Conservation (phyloP, 192 early-diverging fungal genomes). For the Podila epigama region DNA sequence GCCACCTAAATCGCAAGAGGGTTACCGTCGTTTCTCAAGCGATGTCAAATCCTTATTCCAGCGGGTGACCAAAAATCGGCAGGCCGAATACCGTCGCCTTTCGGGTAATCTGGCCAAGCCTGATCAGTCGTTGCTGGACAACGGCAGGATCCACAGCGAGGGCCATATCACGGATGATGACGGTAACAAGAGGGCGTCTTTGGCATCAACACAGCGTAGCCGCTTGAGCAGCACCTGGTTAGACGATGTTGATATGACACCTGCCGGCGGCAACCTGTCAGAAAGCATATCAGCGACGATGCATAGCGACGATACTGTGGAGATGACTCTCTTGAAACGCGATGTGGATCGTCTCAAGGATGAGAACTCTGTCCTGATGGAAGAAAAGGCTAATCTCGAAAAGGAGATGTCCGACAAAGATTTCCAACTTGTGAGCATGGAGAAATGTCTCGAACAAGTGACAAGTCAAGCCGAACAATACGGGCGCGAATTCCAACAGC, state of each 20-base stretch:
- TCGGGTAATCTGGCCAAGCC: slow-evolving; percentile 28
- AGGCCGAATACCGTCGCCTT: slow-evolving; percentile 39
- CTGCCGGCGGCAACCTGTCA: slow-evolving; percentile 30
- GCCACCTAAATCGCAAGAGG: slow-evolving; percentile 33
- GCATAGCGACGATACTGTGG: slow-evolving; percentile 40
- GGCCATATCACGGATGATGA: no score
- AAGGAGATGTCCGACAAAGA: slow-evolving; percentile 28
- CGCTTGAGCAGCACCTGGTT: background rate
- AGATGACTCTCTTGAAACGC: slow-evolving; percentile 36
- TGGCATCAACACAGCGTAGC: background rate
- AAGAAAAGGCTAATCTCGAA: slow-evolving; percentile 21
- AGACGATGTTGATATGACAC: background rate
- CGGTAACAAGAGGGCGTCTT: background rate
- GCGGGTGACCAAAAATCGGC: slow-evolving; percentile 25
- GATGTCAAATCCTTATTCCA: slow-evolving; percentile 46
- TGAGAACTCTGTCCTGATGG: slow-evolving; percentile 27
- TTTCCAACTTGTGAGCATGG: slow-evolving; percentile 42
- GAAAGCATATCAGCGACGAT: slow-evolving; percentile 37
- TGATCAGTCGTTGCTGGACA: slow-evolving; percentile 4
- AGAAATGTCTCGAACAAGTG: slow-evolving; percentile 40
- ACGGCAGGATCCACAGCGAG: no score
- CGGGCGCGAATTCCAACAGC: slow-evolving; percentile 24
- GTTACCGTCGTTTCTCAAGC: slow-evolving; percentile 36
- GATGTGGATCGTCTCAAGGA: slow-evolving; percentile 41
- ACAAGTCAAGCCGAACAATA: slow-evolving; percentile 33